Conservation (phyloP, 2,329 filamentous ascomycete genomes). For the Colletotrichum sp. region DNA sequence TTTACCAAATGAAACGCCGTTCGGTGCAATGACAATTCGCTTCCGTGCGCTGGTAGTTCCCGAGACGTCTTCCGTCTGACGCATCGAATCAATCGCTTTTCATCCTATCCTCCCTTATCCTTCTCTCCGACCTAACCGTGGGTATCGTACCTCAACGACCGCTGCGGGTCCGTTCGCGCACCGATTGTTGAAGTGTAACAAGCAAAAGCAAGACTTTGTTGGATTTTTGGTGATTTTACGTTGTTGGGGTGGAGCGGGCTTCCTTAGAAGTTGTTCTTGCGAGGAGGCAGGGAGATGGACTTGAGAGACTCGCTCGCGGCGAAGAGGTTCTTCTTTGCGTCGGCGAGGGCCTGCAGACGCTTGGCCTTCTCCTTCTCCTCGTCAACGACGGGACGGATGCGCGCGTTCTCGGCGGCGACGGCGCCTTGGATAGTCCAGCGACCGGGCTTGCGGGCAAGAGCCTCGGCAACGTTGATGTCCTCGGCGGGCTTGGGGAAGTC, state of each 20-base stretch:
- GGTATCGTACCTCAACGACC: slow-evolving; percentile 12
- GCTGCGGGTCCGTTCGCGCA: slow-evolving; percentile 1
- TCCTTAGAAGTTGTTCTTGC: slow-evolving; percentile 3
- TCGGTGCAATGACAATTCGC: slow-evolving; percentile 5
- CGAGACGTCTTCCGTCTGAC: not conserved
- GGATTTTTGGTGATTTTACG: not conserved
- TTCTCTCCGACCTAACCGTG: slow-evolving; percentile 7
- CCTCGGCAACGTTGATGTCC: slow-evolving; percentile 46
- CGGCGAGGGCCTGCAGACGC: slow-evolving; percentile 46
- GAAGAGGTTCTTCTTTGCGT: slow-evolving; percentile 52
- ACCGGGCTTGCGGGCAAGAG: slow-evolving; percentile 48
- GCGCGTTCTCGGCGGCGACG: slow-evolving; percentile 32
- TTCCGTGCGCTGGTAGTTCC: not conserved
- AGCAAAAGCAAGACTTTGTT: not conserved
- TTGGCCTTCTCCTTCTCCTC: slow-evolving; percentile 35
- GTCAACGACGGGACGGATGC: slow-evolving; percentile 29
- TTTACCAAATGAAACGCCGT: slow-evolving; percentile 15
- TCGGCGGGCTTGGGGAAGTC: slow-evolving; percentile 44
- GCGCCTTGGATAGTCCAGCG: slow-evolving; percentile 45
- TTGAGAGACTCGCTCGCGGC: slow-evolving; percentile 34
- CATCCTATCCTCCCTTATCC: not conserved
- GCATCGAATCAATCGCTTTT: not conserved
- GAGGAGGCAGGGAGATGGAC: not conserved
- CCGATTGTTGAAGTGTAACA: slow-evolving; percentile 5
- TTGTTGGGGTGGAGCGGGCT: not conserved